A percentile compares a stretch with the other conserved stretches of the same genome.
phyloP scores from a whole-genome alignment of 306 rosid genomes.

The Prunus fruticosa region DNA sequence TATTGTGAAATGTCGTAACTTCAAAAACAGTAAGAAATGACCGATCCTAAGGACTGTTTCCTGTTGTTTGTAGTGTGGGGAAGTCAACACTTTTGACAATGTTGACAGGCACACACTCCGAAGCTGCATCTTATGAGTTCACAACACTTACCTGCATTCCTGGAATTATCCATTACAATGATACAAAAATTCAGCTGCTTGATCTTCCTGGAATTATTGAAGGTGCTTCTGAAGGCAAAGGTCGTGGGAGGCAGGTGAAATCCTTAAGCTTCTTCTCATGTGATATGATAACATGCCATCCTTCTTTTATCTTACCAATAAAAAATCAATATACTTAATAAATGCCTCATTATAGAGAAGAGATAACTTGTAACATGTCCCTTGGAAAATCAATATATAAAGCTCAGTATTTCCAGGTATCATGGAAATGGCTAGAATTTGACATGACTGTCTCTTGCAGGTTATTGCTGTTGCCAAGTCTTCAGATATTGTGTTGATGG shows the following conservation, averaged over 20 bases:
- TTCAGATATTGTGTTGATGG: constrained; percentile 95
- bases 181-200: constrained; percentile 95
- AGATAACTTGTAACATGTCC: neutral
- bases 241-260: constrained; percentile 98
- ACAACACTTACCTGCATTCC: constrained; percentile 98
- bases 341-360: neutral
- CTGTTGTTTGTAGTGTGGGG: constrained; percentile 70
- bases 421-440: constrained; percentile 20
- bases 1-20: neutral
- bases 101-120: constrained; percentile 97
- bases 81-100: constrained; percentile 95
- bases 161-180: constrained; percentile 93
- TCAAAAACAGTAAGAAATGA: neutral
- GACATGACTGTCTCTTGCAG: constrained; percentile 39
- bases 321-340: neutral
- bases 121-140: constrained; percentile 97
- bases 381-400: neutral
- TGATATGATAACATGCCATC: constrained; percentile 10
- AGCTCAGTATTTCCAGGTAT: constrained; percentile 13
- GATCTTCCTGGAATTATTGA: constrained; percentile 99
- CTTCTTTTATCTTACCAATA: neutral
- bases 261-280: constrained; percentile 18
- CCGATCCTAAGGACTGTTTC: constrained; percentile 14
- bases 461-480: constrained; percentile 99
- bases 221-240: constrained; percentile 99